Evolutionary conservation across 306 rosid genomes (phyloP).

Genomic region (Vigna radiata): DNA sequence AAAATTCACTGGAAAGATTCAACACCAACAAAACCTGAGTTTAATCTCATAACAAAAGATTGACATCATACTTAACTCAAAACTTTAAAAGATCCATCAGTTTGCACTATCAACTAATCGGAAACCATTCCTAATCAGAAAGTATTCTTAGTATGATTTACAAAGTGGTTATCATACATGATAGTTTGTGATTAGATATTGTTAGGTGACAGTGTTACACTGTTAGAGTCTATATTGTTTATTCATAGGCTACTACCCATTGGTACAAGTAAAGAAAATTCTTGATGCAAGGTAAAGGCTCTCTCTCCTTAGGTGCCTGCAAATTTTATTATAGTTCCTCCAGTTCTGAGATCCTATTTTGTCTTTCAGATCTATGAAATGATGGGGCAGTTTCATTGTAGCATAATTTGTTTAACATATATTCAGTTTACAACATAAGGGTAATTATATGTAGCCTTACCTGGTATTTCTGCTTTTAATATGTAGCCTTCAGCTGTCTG

Average conservation of each 20-base stretch:
- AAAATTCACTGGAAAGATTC: no score
- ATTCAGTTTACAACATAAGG: conserved; percentile 25
- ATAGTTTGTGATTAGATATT: background rate
- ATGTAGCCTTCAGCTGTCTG: conserved; percentile 69
- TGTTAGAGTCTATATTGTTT: no score
- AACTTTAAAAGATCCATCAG: no score
- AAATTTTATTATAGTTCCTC: conserved; percentile 43
- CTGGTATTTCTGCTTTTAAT: conserved; percentile 84
- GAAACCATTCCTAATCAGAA: background rate
- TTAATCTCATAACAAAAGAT: no score
- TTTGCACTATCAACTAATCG: background rate
- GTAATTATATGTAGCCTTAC: conserved; percentile 51
- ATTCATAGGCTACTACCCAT: background rate
- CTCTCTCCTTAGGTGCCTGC: conserved; percentile 35
- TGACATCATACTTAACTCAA: no score
- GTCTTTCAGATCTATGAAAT: conserved; percentile 33
- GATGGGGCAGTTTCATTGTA: conserved; percentile 33
- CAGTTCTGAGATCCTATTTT: conserved; percentile 35
- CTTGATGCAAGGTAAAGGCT: conserved; percentile 36
- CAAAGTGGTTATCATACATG: background rate
- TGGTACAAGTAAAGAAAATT: conserved; percentile 33
- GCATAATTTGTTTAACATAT: conserved; percentile 40
- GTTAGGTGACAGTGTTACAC: background rate
- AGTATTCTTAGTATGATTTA: background rate
- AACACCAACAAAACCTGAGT: no score